These are phyloP conservation scores for Sclerotinia subarctica DNA, from an alignment of 2,329 filamentous ascomycete species.

Conservation along the genomic window DNA sequence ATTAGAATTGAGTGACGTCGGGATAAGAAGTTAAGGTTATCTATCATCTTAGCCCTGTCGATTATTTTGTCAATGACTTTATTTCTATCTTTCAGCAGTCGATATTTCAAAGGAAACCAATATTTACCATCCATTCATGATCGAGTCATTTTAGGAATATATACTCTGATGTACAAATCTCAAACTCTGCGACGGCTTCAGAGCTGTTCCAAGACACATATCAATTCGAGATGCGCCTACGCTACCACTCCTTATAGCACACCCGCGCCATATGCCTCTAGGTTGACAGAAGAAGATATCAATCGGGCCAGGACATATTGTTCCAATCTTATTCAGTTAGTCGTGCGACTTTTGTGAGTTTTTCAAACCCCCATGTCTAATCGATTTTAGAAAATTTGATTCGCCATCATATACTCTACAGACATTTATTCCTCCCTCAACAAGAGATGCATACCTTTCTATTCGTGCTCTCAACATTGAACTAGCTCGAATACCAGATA, in stretches of 20 bases:
- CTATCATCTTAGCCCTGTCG: not conserved
- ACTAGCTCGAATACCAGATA: conserved; percentile 83
- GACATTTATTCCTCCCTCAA: conserved; percentile 73
- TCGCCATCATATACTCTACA: conserved; percentile 83
- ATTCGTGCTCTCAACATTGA: conserved; percentile 92
- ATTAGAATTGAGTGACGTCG: conserved; percentile 24
- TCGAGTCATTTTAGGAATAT: not conserved
- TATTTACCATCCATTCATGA: not conserved
- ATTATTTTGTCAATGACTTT: not conserved
- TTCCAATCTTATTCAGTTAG: conserved; percentile 38
- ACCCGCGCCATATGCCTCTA: conserved; percentile 36
- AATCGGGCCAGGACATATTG: conserved; percentile 38
- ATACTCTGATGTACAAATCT: conserved; percentile 9
- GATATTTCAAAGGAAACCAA: not conserved
- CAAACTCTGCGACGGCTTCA: conserved; percentile 28
- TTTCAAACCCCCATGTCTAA: conserved; percentile 23
- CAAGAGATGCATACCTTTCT: conserved; percentile 81
- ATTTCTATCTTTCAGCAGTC: not conserved
- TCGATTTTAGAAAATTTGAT: conserved; percentile 69
- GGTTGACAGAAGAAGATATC: conserved; percentile 38
- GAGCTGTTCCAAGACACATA: conserved; percentile 21
- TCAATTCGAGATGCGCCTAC: conserved; percentile 30
- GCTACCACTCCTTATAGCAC: conserved; percentile 37
- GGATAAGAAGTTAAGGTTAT: not conserved
- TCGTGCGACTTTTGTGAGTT: conserved; percentile 9